A percentile compares a stretch with the other conserved stretches of the same genome.
These are phyloP conservation scores for Phyllosticta citrichinensis DNA, from an alignment of 2,329 filamentous ascomycete genomes.

Conservation along the genomic window DNA sequence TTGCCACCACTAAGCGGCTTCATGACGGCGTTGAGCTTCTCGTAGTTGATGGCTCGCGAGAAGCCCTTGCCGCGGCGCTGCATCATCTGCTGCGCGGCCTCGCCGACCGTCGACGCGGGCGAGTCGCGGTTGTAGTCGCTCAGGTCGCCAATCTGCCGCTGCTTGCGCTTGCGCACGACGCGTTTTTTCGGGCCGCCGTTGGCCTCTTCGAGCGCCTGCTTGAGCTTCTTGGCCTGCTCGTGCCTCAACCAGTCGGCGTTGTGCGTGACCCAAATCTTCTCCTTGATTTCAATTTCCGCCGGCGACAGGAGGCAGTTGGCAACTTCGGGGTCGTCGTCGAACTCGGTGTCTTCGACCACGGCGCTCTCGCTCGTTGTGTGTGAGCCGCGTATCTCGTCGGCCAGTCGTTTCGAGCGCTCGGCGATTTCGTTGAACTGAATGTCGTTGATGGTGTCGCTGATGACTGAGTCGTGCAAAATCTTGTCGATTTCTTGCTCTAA, in stretches of 20 bases:
- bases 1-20: background rate
- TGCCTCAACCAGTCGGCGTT: conserved; percentile 89
- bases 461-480: conserved; percentile 18
- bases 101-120: conserved; percentile 32
- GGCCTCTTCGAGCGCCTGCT: conserved; percentile 53
- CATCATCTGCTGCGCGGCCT: conserved; percentile 37
- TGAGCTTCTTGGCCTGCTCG: conserved; percentile 74
- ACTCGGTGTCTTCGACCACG: conserved; percentile 64
- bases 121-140: conserved; percentile 24
- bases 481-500: conserved; percentile 36
- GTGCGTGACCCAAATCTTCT: conserved; percentile 86
- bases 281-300: conserved; percentile 70
- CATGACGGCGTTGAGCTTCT: conserved; percentile 26
- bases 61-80: conserved; percentile 34
- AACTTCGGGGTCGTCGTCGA: conserved; percentile 83
- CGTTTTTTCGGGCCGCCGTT: conserved; percentile 41
- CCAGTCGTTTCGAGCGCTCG: conserved; percentile 21
- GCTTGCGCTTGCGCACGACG: conserved; percentile 30
- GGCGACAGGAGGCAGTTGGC: conserved; percentile 64
- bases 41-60: conserved; percentile 38
- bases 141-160: conserved; percentile 29
- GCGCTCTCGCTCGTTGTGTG: conserved; percentile 35
- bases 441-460: conserved; percentile 21
- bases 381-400: conserved; percentile 18
- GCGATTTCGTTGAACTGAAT: conserved; percentile 21